Conservation (phyloP, 2,329 filamentous ascomycete genomes). For the Colletotrichum sp. region DNA sequence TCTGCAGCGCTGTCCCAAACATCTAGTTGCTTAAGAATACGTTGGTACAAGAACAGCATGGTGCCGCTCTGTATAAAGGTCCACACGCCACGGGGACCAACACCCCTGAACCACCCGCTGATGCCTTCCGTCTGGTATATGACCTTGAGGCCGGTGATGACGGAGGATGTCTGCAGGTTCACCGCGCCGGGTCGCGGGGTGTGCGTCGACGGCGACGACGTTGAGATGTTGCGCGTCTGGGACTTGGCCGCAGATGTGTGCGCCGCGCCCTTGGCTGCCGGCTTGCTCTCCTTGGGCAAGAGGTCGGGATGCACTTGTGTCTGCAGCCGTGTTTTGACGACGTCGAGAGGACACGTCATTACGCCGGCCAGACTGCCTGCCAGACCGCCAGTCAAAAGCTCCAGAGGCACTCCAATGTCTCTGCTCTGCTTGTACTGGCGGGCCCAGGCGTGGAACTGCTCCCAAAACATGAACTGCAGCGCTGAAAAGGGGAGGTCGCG, state of each 20-base stretch:
- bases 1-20: constrained; percentile 37
- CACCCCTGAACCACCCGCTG: constrained; percentile 90
- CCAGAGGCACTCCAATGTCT: constrained; percentile 84
- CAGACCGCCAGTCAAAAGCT: constrained; percentile 86
- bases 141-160: constrained; percentile 80
- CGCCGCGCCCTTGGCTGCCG: constrained; percentile 21
- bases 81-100: constrained; percentile 92
- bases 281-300: constrained; percentile 26
- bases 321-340: constrained; percentile 96
- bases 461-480: constrained; percentile 97
- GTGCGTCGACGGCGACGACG: constrained; percentile 85
- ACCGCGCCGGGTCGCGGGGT: constrained; percentile 79
- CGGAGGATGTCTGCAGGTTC: constrained; percentile 86
- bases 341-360: constrained; percentile 93
- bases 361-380: constrained; percentile 93
- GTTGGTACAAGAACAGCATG: constrained; percentile 96
- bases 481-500: constrained; percentile 96
- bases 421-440: constrained; percentile 77
- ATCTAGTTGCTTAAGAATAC: constrained; percentile 79
- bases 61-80: constrained; percentile 96
- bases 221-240: constrained; percentile 80
- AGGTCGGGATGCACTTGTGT: constrained; percentile 72
- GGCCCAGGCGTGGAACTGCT: constrained; percentile 86
- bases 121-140: constrained; percentile 92
- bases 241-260: constrained; percentile 37